phyloP scores from a whole-genome alignment of 768 basidiomycete genomes.

The Floccularia luteovirens region DNA sequence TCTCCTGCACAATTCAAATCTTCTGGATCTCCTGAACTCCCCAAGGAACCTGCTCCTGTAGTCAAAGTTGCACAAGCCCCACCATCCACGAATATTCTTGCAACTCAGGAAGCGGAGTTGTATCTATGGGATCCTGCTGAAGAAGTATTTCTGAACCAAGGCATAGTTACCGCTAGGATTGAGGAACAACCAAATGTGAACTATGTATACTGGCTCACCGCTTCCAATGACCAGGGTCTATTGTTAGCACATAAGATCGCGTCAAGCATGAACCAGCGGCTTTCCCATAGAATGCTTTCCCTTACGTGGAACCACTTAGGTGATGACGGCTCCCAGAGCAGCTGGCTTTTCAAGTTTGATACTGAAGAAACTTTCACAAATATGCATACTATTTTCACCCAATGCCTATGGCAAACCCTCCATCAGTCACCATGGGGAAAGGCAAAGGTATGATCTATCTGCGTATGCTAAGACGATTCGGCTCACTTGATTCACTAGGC shows the following conservation, averaged over 20 bases:
- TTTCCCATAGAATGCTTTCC: constrained; percentile 53
- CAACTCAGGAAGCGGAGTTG: constrained; percentile 44
- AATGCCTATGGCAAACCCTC: constrained; percentile 73
- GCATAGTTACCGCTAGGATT: constrained; percentile 47
- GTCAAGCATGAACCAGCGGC: constrained; percentile 66
- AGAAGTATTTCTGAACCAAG: constrained; percentile 45
- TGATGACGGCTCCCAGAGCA: constrained; percentile 46
- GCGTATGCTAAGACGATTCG: constrained; percentile 1
- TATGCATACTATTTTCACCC: constrained; percentile 60
- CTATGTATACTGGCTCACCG: constrained; percentile 56
- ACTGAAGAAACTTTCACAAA: constrained; percentile 44
- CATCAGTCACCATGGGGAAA: constrained; percentile 74
- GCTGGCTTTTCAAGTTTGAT: constrained; percentile 79
- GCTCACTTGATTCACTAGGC: constrained; percentile 26
- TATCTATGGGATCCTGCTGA: constrained; percentile 52
- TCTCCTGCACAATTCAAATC: constrained; percentile 2
- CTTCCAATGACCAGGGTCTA: constrained; percentile 39
- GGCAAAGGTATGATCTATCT: constrained; percentile 50
- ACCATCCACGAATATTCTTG: constrained; percentile 20
- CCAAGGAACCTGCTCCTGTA: constrained; percentile 1
- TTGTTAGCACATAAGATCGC: constrained; percentile 56
- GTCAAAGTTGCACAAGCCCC: constrained; percentile 8
- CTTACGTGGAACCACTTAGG: constrained; percentile 84
- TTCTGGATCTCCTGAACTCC: constrained; percentile 3
- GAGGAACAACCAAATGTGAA: constrained; percentile 30